Conservation (phyloP, 208 protist genomes). For the Naegleria fowleri region DNA sequence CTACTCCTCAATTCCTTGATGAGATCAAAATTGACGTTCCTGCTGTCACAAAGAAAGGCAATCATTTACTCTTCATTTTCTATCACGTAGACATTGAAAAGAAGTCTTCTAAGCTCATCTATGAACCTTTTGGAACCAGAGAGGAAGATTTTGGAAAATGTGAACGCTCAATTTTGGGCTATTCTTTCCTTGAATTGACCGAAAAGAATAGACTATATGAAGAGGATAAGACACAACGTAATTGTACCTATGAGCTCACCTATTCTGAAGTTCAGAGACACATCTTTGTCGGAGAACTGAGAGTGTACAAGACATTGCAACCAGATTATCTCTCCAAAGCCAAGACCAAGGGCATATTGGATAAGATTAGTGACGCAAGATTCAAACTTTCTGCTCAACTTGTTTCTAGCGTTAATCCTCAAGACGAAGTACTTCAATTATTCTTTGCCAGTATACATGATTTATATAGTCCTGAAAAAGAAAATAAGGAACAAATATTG, state of each 20-base stretch:
- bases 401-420: not conserved
- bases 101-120: not conserved
- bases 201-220: not conserved
- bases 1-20: constrained; percentile 22
- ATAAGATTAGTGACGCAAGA: not conserved
- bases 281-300: not conserved
- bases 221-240: not conserved
- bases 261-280: not conserved
- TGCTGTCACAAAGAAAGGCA: not conserved
- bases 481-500: not conserved
- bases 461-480: not conserved
- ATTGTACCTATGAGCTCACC: not conserved
- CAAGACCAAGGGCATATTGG: not conserved
- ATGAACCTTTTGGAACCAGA: not conserved
- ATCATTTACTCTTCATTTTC: constrained; percentile 29
- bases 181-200: not conserved
- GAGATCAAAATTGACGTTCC: constrained; percentile 24
- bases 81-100: constrained; percentile 12
- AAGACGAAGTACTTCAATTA: not conserved
- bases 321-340: not conserved
- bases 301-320: not conserved
- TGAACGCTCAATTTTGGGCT: not conserved
- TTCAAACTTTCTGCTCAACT: not conserved
- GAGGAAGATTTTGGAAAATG: not conserved
- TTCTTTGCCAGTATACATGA: not conserved